Conservation (phyloP, 306 rosid species). For the Quillaja saponaria region DNA sequence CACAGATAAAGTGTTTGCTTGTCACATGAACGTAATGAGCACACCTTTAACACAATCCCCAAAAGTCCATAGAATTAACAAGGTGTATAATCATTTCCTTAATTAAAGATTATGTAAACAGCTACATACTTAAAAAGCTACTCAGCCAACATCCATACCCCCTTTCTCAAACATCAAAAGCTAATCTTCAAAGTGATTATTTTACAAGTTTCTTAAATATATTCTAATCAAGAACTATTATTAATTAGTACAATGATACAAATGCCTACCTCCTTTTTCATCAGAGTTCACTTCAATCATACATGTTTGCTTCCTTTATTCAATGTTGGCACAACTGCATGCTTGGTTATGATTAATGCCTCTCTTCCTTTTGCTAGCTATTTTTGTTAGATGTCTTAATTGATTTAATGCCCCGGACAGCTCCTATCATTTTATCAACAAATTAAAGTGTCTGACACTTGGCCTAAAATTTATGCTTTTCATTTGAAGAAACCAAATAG, state of each 20-base stretch:
- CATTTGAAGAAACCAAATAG: slow-evolving; percentile 50
- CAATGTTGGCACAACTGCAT: slow-evolving; percentile 62
- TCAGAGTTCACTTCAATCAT: slow-evolving; percentile 61
- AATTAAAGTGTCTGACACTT: slow-evolving; percentile 33
- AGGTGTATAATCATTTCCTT: slow-evolving; percentile 32
- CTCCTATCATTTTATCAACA: slow-evolving; percentile 38
- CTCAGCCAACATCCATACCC: too few species aligned
- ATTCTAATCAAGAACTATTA: slow-evolving; percentile 43
- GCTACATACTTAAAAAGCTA: slow-evolving; percentile 34
- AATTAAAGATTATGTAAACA: neutral
- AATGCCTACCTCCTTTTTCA: slow-evolving; percentile 32
- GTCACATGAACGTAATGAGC: slow-evolving; percentile 67
- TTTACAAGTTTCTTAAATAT: slow-evolving; percentile 46
- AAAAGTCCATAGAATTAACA: slow-evolving; percentile 25
- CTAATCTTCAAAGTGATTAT: slow-evolving; percentile 35
- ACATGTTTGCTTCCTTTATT: slow-evolving; percentile 55
- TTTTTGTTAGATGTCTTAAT: slow-evolving; percentile 37
- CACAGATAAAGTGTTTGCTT: slow-evolving; percentile 5
- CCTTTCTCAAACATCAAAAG: slow-evolving; percentile 42
- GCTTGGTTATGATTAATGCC: slow-evolving; percentile 49
- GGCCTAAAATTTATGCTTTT: slow-evolving; percentile 50
- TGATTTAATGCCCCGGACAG: slow-evolving; percentile 60
- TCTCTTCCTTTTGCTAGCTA: slow-evolving; percentile 40
- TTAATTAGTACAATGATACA: slow-evolving; percentile 41
- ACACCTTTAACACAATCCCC: slow-evolving; percentile 39